These are phyloP conservation scores for Taphrina betulina DNA, from an alignment of 1,139 yeast genomes.

Conservation along the genomic window DNA sequence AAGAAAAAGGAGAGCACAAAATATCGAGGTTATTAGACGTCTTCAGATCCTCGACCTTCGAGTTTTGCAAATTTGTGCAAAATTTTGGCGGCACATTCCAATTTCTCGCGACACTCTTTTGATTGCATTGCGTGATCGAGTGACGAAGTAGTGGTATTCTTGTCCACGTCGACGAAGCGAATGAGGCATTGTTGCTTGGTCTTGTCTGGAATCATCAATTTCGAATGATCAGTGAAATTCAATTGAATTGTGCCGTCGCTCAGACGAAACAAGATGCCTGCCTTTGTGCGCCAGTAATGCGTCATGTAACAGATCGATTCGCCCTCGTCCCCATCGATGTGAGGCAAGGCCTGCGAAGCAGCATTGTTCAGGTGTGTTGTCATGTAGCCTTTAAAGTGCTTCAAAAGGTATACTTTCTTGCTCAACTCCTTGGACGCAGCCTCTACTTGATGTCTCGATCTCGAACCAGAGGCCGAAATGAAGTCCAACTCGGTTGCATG, in stretches of 20 bases:
- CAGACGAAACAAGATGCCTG: constrained; percentile 86
- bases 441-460: constrained; percentile 45
- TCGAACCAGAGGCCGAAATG: constrained; percentile 50
- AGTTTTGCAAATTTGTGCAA: neutral
- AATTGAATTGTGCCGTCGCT: constrained; percentile 84
- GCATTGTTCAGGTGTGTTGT: constrained; percentile 43
- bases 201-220: constrained; percentile 13
- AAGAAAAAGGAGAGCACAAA: too few relatives aligned
- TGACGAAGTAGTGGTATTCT: constrained; percentile 1
- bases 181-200: constrained; percentile 1
- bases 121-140: constrained; percentile 2
- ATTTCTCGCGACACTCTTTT: constrained; percentile 4
- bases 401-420: constrained; percentile 77
- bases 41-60: too few relatives aligned
- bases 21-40: too few relatives aligned
- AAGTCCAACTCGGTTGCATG: constrained; percentile 64
- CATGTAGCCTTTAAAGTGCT: constrained; percentile 54
- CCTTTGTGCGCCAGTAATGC: constrained; percentile 74
- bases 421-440: constrained; percentile 48
- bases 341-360: neutral
- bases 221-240: constrained; percentile 24
- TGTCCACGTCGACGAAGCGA: constrained; percentile 13
- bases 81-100: constrained; percentile 4
- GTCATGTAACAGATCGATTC: constrained; percentile 71
- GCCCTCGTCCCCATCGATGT: constrained; percentile 6